A percentile compares a stretch with the other conserved stretches of the same genome.
Conservation (phyloP, 495 filamentous ascomycete species). For the Tuber aestivum region DNA sequence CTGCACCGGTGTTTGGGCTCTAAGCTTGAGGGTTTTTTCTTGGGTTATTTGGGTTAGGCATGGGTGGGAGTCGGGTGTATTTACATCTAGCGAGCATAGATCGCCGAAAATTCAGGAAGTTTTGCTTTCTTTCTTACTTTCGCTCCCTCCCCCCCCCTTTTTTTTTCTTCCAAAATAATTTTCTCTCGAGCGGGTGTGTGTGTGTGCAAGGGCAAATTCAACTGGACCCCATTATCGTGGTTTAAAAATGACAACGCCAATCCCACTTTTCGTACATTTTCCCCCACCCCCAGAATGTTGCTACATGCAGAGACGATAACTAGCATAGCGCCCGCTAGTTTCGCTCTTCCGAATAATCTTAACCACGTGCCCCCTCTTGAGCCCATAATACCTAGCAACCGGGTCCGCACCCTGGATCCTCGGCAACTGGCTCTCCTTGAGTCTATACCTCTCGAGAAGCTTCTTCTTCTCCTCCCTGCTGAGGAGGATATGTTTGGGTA, state of each 20-base stretch:
- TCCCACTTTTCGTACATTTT: constrained; percentile 7
- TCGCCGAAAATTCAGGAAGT: neutral
- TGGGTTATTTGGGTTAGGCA: neutral
- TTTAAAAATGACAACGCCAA: constrained; percentile 2
- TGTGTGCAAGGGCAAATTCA: neutral
- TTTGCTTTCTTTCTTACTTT: neutral
- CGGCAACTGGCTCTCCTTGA: constrained; percentile 96
- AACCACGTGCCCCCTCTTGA: constrained; percentile 90
- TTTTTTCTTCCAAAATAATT: neutral
- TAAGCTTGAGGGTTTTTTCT: constrained; percentile 20
- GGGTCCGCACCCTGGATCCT: constrained; percentile 87
- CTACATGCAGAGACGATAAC: constrained; percentile 49
- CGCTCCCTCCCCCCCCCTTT: neutral
- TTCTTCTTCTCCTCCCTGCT: constrained; percentile 81
- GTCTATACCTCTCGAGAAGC: constrained; percentile 76
- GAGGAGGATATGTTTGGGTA: constrained; percentile 86
- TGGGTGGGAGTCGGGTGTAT: neutral
- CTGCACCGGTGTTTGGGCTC: constrained; percentile 64
- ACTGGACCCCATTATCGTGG: neutral
- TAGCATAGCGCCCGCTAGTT: constrained; percentile 73
- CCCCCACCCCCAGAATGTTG: neutral
- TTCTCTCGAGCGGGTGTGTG: neutral
- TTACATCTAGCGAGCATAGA: neutral
- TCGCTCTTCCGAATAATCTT: constrained; percentile 88
- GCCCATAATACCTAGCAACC: constrained; percentile 82